Base-by-base conservation (phyloP, 257 asterid genomes). In the Rubia yunnanensis region DNA sequence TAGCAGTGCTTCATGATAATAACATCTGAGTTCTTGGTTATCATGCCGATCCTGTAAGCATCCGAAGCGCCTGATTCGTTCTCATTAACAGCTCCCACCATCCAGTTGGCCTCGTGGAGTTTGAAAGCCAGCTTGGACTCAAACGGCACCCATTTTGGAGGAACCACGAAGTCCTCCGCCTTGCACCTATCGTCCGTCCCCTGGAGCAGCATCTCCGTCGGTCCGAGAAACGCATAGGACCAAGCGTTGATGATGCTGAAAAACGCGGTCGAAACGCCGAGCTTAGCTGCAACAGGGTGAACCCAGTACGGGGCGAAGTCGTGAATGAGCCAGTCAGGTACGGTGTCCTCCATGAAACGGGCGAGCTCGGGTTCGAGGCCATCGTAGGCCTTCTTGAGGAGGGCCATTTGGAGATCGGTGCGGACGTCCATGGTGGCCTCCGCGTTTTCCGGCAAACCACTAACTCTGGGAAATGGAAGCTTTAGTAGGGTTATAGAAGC, bases 401-500 rank as follows among this genome's bases (percentile, higher is more conserved):
- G 49, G 39, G 22, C 20, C 1, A 72, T 55, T 7, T 64, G 24
- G 49, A 41, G 49, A 4, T 64, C 55, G 11, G 20, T n/a, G 5
- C 27, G 27, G 13, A 77, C 3, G 49, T 77, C 81, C n/a, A 54
- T 32, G 41, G 78, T 77, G 14, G 81, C 81, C 26, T 72, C 81
- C 6, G 35, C 73, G 53, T 72, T 18, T 26, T 55, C 35, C 14
- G 75, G 78, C 3, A 69, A 69, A 5, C 69, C 68, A 1, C 57
- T 63, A 6, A 68, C 34, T 28, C 35, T 7, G 0, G 88, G 83
- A 10, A 85, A 52, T 1, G 82, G 77, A 27, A 85, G 30, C 49
- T 65, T 69, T 18, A 85, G 66, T 0, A 83, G 44, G 24, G 74
- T 38, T 22, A 83, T 77, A 13, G 71, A 63, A 55, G 84, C 66